A percentile compares a stretch with the other conserved stretches of the same genome.
These are phyloP conservation scores for Phytophthora brassicae DNA, from an alignment of 352 stramenopile species.

Conservation along the genomic window DNA sequence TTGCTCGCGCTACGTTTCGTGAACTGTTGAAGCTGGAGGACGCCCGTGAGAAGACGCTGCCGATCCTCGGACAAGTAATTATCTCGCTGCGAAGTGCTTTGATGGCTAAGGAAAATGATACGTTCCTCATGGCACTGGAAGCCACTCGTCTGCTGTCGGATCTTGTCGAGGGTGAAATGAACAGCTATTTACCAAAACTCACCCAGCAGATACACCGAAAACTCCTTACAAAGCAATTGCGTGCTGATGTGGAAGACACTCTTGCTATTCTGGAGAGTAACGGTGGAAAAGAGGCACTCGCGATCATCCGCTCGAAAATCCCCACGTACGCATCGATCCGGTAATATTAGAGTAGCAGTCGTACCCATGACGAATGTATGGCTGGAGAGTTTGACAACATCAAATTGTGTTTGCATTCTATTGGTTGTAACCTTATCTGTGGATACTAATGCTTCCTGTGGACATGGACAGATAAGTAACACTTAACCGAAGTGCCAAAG, in stretches of 20 bases:
- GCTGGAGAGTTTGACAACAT: neutral
- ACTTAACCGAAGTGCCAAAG: too few species aligned
- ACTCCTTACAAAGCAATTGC: conserved; percentile 58
- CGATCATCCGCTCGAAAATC: conserved; percentile 79
- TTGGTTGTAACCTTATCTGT: too few species aligned
- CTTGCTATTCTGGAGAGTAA: conserved; percentile 70
- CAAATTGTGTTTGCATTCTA: neutral
- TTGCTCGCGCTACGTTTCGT: conserved; percentile 72
- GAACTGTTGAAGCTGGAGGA: conserved; percentile 66
- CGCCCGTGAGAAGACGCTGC: conserved; percentile 57
- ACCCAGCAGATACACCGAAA: conserved; percentile 82
- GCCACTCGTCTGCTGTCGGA: conserved; percentile 68
- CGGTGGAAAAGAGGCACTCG: conserved; percentile 69
- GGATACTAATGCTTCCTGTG: conserved; percentile 20
- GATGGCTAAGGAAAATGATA: conserved; percentile 72
- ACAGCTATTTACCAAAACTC: conserved; percentile 70
- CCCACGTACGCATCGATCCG: conserved; percentile 71
- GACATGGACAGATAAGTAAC: neutral
- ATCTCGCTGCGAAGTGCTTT: conserved; percentile 56
- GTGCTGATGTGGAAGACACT: conserved; percentile 59
- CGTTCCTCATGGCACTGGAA: conserved; percentile 70
- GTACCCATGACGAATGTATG: neutral
- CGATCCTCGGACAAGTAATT: conserved; percentile 63
- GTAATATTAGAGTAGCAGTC: conserved; percentile 14
- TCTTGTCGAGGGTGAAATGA: conserved; percentile 70